phyloP scores from a whole-genome alignment of 345 rosid species.

The Aquilaria yunnanensis region DNA sequence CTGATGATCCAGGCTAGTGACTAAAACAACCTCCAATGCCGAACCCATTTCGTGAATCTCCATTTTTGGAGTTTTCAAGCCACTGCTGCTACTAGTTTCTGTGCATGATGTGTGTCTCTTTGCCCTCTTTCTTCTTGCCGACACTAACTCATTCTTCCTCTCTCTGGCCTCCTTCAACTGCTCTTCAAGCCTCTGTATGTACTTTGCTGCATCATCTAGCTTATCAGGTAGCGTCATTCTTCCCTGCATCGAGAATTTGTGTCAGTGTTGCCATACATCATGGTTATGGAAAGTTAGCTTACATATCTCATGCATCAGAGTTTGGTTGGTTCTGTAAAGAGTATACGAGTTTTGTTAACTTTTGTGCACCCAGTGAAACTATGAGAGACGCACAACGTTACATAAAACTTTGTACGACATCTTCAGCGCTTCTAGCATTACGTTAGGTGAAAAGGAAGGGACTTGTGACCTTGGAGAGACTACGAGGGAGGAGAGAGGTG shows the following conservation, averaged over 20 bases:
- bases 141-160: constrained; percentile 24
- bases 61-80: constrained; percentile 23
- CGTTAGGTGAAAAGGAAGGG: not conserved
- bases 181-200: constrained; percentile 32
- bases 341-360: too few species aligned
- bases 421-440: too few species aligned
- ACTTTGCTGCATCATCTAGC: constrained; percentile 42
- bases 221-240: constrained; percentile 37
- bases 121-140: constrained; percentile 20
- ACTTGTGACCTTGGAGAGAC: constrained; percentile 17
- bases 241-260: constrained; percentile 20
- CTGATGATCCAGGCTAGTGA: constrained; percentile 19
- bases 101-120: not conserved
- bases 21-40: constrained; percentile 27
- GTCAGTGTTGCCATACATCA: not conserved
- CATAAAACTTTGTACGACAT: too few species aligned
- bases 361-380: too few species aligned
- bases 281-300: too few species aligned
- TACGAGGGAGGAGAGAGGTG: constrained; percentile 40
- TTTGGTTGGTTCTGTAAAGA: too few species aligned
- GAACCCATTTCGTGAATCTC: constrained; percentile 32
- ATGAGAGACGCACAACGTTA: too few species aligned
- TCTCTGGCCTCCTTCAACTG: constrained; percentile 25
- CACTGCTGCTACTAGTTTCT: too few species aligned
- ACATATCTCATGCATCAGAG: too few species aligned